phyloP scores from a whole-genome alignment of 805 yeast genomes.

The Blastobotrys parvus region DNA sequence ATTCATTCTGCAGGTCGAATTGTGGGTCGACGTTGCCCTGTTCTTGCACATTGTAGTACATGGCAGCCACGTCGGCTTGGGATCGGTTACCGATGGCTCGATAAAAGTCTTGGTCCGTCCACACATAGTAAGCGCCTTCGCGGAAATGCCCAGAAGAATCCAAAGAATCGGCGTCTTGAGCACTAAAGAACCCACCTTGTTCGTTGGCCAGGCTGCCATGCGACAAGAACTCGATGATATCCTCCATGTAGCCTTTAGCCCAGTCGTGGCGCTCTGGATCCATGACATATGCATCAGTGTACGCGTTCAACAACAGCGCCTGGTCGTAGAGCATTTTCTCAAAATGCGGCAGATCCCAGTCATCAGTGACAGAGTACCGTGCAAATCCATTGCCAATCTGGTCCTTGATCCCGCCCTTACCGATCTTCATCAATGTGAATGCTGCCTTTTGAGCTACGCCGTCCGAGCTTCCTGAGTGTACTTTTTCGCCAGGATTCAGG shows the following conservation, averaged over 20 bases:
- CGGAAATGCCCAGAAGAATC: constrained; percentile 15
- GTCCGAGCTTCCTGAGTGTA: background rate
- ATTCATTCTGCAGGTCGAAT: constrained; percentile 26
- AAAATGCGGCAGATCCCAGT: constrained; percentile 34
- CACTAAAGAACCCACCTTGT: constrained; percentile 25
- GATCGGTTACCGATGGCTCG: constrained; percentile 10
- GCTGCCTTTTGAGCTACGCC: constrained; percentile 17
- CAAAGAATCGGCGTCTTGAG: constrained; percentile 29
- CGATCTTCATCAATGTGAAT: constrained; percentile 23
- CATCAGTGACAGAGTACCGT: constrained; percentile 30
- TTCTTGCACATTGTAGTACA: constrained; percentile 29
- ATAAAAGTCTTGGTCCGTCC: constrained; percentile 29
- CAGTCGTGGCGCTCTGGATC: constrained; percentile 15
- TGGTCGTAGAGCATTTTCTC: constrained; percentile 34
- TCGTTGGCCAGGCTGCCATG: constrained; percentile 19
- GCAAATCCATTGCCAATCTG: constrained; percentile 31
- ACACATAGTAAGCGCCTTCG: constrained; percentile 31
- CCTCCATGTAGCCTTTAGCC: constrained; percentile 16
- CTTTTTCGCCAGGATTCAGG: constrained; percentile 12
- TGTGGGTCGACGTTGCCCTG: constrained; percentile 30
- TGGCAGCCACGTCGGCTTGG: constrained; percentile 29
- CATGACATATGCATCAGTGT: constrained; percentile 21
- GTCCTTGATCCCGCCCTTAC: constrained; percentile 32
- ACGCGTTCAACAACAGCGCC: constrained; percentile 28
- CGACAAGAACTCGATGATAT: constrained; percentile 19